Evolutionary conservation across 2,329 filamentous ascomycete species (phyloP).

Genomic region (Macrophomina phaseolina): DNA sequence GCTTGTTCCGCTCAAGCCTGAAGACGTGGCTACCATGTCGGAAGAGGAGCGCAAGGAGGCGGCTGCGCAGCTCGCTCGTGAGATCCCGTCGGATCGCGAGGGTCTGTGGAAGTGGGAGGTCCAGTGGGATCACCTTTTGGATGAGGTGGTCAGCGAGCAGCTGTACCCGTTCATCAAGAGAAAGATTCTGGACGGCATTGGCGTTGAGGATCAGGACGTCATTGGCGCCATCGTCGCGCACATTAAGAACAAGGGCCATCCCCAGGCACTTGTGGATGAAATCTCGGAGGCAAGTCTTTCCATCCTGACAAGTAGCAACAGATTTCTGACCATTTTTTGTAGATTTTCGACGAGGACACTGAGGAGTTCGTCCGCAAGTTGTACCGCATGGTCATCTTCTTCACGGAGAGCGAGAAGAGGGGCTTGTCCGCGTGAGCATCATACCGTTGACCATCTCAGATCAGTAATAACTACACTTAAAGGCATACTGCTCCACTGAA

Average conservation of each 20-base stretch:
- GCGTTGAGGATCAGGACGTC: constrained; percentile 93
- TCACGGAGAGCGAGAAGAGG: constrained; percentile 26
- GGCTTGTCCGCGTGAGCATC: constrained; percentile 14
- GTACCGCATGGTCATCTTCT: constrained; percentile 72
- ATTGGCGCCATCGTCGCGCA: constrained; percentile 93
- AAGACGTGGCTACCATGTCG: constrained; percentile 61
- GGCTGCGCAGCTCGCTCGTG: constrained; percentile 79
- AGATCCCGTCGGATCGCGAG: constrained; percentile 86
- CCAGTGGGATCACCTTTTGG: constrained; percentile 90
- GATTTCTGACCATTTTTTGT: constrained; percentile 42
- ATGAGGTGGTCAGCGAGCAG: constrained; percentile 80
- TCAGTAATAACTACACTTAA: too few species aligned
- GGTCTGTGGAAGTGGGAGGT: constrained; percentile 92
- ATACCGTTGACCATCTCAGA: constrained; percentile 55
- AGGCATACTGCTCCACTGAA: too few species aligned
- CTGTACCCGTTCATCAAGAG: constrained; percentile 95
- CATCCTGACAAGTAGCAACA: neutral
- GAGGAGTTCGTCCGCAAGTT: constrained; percentile 94
- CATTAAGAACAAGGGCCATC: constrained; percentile 73
- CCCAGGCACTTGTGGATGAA: constrained; percentile 82
- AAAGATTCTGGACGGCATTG: constrained; percentile 96
- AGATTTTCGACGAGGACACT: constrained; percentile 93
- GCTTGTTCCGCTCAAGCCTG: constrained; percentile 60
- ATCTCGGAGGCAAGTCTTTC: constrained; percentile 72
- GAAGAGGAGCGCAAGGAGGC: constrained; percentile 88